Evolutionary conservation across 306 rosid species (phyloP), one percentile per base, ranked within the genome.

Genomic region (Inga oerstediana): DNA sequence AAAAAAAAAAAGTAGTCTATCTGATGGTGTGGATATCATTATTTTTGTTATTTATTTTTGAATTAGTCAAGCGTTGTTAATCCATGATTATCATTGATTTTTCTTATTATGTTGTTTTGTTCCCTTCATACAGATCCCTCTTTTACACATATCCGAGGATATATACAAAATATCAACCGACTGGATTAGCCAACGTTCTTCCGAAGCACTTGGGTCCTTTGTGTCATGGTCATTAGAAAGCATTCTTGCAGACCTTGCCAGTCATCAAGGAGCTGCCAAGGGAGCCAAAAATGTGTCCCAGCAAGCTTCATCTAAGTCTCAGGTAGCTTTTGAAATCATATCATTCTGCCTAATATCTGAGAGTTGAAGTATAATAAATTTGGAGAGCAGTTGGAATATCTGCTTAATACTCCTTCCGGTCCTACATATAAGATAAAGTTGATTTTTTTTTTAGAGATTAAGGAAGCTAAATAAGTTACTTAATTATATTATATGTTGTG

Each of bases 141-240:
- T 93, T 72, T 78, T 72, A 68, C 90, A 90, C 80, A 81, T 91
- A 80, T 83, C 97, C 35, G 93, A 88, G 72, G 81, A 86, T 71
- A 83, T 91, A 46, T 91, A 86, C 77, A 91, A 88, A 89, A 75
- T 79, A 85, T 90, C 94, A 7, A 79, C 81, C 49, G 93, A 93
- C 37, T 93, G 97, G 97, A 91, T 93, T 61, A 37, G 89, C 77
- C 80, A 84, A 69, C 86, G 83, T 58, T 85, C 93, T 49, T 49
- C 80, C 20, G 97, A 93, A 48, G 91, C 92, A 5, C 93, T 93
- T 80, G 86, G 88, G 70, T 86, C 91, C 65, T 91, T 90, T 77
- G 86, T 90, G 83, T 75, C 85, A 22, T 93, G 94, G 97, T 89
- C 85, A 15, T 84, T 91, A 65, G 97, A 91, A 37, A 86, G 91